Evolutionary conservation across 1,284 basidiomycete species (phyloP).

Genomic region (Neonothopanus nambi): DNA sequence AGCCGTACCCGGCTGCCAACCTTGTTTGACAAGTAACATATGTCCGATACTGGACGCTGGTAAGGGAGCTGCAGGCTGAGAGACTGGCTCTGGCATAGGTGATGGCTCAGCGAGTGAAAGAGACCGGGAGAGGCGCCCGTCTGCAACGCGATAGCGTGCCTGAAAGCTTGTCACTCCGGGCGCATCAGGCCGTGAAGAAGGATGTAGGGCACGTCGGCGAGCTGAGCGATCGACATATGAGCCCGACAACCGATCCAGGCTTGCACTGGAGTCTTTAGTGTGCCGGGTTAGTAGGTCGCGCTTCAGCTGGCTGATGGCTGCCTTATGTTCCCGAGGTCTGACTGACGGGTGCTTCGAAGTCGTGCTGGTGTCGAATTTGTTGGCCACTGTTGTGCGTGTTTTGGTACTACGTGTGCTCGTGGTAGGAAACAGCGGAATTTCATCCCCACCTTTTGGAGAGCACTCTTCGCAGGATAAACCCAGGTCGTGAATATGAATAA

Average conservation of each 20-base stretch:
- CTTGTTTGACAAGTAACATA: slow-evolving; percentile 66
- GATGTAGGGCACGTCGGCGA: slow-evolving; percentile 58
- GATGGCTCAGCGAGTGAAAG: background rate
- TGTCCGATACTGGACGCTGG: slow-evolving; percentile 65
- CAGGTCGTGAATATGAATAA: slow-evolving; percentile 65
- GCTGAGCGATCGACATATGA: slow-evolving; percentile 69
- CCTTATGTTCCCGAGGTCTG: slow-evolving; percentile 49
- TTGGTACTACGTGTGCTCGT: slow-evolving; percentile 22
- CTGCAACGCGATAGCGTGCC: slow-evolving; percentile 13
- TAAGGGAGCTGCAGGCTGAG: slow-evolving; percentile 46
- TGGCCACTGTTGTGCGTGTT: background rate
- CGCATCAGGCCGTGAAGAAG: slow-evolving; percentile 46
- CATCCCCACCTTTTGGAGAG: slow-evolving; percentile 44
- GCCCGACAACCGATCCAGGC: slow-evolving; percentile 11
- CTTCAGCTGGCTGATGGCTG: slow-evolving; percentile 61
- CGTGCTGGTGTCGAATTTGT: background rate
- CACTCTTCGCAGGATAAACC: slow-evolving; percentile 63
- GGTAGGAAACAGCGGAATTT: slow-evolving; percentile 60
- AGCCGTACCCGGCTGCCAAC: slow-evolving; percentile 68
- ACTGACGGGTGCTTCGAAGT: background rate
- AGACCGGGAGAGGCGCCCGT: slow-evolving; percentile 14
- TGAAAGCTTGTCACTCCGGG: slow-evolving; percentile 38
- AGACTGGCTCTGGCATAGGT: slow-evolving; percentile 21
- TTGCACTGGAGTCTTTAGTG: slow-evolving; percentile 23
- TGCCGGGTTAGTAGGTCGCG: slow-evolving; percentile 57